Conservation (phyloP, 257 asterid genomes). For the Perilla frutescens region DNA sequence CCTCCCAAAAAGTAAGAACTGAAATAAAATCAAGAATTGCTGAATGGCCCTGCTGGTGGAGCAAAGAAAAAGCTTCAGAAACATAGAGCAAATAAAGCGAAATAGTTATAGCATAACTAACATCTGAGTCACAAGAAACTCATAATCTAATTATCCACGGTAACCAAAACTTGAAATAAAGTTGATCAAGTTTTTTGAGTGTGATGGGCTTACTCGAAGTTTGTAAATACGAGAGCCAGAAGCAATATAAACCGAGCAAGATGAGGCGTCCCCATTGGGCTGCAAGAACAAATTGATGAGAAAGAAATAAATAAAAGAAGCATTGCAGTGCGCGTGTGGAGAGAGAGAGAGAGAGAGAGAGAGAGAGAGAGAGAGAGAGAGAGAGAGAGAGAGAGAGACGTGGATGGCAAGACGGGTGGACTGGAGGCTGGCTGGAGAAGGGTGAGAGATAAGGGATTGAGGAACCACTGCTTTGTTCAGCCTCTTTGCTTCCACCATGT, state of each 20-base stretch:
- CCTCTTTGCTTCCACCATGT: conserved; percentile 78
- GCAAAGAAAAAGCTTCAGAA: too few species aligned
- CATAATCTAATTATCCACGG: background rate
- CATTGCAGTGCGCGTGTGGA: background rate
- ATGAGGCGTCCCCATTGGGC: conserved; percentile 58
- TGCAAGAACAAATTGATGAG: conserved; percentile 37
- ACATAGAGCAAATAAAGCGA: too few species aligned
- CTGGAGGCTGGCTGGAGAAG: conserved; percentile 83
- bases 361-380: conserved; percentile 33
- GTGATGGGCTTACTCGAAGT: conserved; percentile 52
- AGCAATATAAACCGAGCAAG: conserved; percentile 88
- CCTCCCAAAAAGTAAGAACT: background rate
- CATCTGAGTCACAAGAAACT: background rate
- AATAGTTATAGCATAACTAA: background rate
- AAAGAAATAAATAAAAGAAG: too few species aligned
- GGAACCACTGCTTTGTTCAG: conserved; percentile 78
- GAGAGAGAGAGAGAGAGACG: conserved; percentile 34
- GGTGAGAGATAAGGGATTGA: conserved; percentile 60
- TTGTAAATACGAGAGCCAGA: conserved; percentile 71
- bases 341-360: background rate
- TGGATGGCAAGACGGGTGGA: conserved; percentile 90
- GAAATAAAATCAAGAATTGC: background rate
- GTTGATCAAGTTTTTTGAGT: background rate
- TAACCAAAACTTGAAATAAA: background rate
- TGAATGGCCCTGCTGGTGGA: too few species aligned